phyloP scores from a whole-genome alignment of 1,139 yeast species.

The Yamadazyma trypodendri region DNA sequence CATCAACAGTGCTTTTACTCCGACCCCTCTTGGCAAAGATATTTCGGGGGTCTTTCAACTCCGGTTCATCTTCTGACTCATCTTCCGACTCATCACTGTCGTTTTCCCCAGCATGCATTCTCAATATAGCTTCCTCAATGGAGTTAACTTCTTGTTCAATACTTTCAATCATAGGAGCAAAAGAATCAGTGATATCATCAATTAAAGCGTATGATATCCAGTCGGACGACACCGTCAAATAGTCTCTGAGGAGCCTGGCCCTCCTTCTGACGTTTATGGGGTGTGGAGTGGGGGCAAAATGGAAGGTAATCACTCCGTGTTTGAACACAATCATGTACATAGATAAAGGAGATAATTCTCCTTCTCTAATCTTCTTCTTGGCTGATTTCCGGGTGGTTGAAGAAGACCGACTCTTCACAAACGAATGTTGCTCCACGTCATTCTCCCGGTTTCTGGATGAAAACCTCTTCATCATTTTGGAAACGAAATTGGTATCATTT shows the following conservation, averaged over 20 bases:
- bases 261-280: constrained; percentile 94
- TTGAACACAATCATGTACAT: constrained; percentile 91
- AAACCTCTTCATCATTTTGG: constrained; percentile 13
- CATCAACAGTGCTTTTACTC: constrained; percentile 41
- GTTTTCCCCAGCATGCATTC: constrained; percentile 73
- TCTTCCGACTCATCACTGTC: constrained; percentile 41
- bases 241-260: constrained; percentile 82
- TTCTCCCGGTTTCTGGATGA: background rate
- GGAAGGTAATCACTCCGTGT: constrained; percentile 90
- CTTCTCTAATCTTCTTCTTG: constrained; percentile 51
- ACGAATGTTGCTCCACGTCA: constrained; percentile 4
- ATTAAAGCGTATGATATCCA: constrained; percentile 97
- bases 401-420: constrained; percentile 12
- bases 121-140: constrained; percentile 86
- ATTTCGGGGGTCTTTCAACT: constrained; percentile 12
- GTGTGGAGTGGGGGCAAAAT: constrained; percentile 93
- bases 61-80: constrained; percentile 19
- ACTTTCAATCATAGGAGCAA: constrained; percentile 93
- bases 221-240: constrained; percentile 85
- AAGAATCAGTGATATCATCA: constrained; percentile 96
- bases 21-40: constrained; percentile 40
- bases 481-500: constrained; percentile 15
- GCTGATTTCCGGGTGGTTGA: constrained; percentile 27
- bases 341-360: constrained; percentile 85
- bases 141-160: constrained; percentile 90